Base-by-base conservation (phyloP, 345 rosid species). In the Melastoma malabathricum region DNA sequence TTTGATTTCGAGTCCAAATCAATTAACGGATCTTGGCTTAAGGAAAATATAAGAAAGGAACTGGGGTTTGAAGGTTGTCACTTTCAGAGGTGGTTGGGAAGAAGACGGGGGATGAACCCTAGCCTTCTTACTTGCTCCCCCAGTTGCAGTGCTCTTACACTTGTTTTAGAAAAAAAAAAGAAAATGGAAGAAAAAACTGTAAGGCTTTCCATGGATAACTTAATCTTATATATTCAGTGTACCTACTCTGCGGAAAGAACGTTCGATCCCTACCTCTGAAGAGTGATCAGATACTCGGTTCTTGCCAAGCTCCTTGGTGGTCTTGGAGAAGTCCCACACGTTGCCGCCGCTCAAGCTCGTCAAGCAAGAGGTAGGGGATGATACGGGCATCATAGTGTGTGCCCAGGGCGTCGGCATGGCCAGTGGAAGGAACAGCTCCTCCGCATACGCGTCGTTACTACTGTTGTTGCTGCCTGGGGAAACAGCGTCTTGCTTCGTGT, bases 121-220 rank as follows among this genome's bases (percentile, higher is more conserved):
- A 44, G 97, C 90, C 72, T 84, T 88, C 86, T 92, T 92, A 34
- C 67, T 55, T 67, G 83, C 68, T 67, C 88, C 97, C 47, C 84
- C 95, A 61, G 61, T 38, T 52, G 66, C 76, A 59, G 68, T 67
- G 82, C 95, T 79, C 64, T 85, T 83, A 69, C 90, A 74, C 99
- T 92, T 16, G 56, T 63, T 43, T 14, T 57, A 10, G 15, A 54
- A 50, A n/a, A 44, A 50, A 18, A 16, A 47, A 47, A 3, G 13
- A 47, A 58, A 65, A 38, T 12, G 57, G 10, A 16, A 54, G 50
- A 13, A 34, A 50, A 22, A 14, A 51, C 6, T 31, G 10, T 29
- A 18, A 31, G 13, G 12, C 41, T 43, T 10, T 16, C 55, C 55
- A 7, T 10, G 12, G 18, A 13, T 18, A 25, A 25, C 23, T 13